Conservation (phyloP, 306 rosid genomes). For the Rubus idaeus region DNA sequence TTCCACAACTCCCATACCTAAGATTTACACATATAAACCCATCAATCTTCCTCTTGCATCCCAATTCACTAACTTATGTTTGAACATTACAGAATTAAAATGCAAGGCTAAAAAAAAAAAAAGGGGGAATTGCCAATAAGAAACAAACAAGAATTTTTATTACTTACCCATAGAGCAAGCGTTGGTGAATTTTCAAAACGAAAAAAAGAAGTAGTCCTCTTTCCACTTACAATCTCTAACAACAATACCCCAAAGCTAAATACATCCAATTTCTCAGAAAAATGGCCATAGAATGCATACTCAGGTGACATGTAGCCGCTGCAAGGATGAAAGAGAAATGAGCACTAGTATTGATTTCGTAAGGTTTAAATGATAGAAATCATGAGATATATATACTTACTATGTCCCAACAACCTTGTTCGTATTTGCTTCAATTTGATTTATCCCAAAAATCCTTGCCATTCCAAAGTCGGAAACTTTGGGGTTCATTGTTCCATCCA, state of each 20-base stretch:
- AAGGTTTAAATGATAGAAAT: not conserved
- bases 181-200: not conserved
- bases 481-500: slow-evolving; percentile 24
- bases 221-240: slow-evolving; percentile 23
- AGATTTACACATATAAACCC: not conserved
- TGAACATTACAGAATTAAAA: not conserved
- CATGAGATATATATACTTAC: not conserved
- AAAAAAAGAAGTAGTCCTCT: slow-evolving; percentile 13
- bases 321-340: not conserved
- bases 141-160: not conserved
- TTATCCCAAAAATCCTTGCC: slow-evolving; percentile 18
- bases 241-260: slow-evolving; percentile 23
- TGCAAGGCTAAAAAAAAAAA: not conserved
- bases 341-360: not conserved
- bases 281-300: slow-evolving; percentile 19
- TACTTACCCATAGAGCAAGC: slow-evolving; percentile 18
- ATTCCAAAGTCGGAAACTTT: slow-evolving; percentile 28
- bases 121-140: no score
- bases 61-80: not conserved
- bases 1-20: slow-evolving; percentile 20
- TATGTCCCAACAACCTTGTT: slow-evolving; percentile 22
- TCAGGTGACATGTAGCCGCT: slow-evolving; percentile 31
- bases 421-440: slow-evolving; percentile 21
- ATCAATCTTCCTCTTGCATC: not conserved
- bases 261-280: slow-evolving; percentile 24